These are phyloP conservation scores for Chalciporus pseudorubinellus DNA, from an alignment of 768 basidiomycete species.

Conservation along the genomic window DNA sequence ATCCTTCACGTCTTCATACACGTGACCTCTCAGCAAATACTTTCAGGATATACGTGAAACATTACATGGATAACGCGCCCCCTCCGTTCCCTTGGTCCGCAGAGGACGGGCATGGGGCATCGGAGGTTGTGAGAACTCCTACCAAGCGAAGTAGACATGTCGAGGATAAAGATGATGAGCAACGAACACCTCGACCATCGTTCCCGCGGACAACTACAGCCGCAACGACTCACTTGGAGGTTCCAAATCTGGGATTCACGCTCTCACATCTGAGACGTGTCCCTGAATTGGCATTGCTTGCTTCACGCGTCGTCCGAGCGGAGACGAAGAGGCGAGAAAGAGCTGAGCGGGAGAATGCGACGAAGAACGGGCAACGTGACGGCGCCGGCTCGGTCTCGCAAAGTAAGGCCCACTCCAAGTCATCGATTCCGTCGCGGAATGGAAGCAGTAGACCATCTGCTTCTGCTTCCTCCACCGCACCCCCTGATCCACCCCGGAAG, in stretches of 20 bases:
- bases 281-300: conserved; percentile 65
- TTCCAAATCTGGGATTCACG: conserved; percentile 50
- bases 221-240: background rate
- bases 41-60: conserved; percentile 73
- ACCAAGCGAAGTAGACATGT: conserved; percentile 30
- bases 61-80: conserved; percentile 67
- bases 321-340: conserved; percentile 55
- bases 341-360: conserved; percentile 42
- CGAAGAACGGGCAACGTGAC: background rate
- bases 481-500: conserved; percentile 25
- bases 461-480: background rate
- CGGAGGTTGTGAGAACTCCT: conserved; percentile 21
- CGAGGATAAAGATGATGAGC: conserved; percentile 7
- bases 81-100: background rate
- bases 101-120: background rate
- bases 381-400: too few relatives aligned
- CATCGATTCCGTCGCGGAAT: background rate
- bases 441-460: background rate
- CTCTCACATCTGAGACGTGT: conserved; percentile 76
- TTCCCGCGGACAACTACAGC: background rate
- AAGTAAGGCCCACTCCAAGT: background rate
- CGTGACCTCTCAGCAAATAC: conserved; percentile 68
- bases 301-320: conserved; percentile 60
- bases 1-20: conserved; percentile 67
- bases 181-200: conserved; percentile 11